phyloP scores from a whole-genome alignment of 2,329 filamentous ascomycete species.

The Lizonia empirigonia region DNA sequence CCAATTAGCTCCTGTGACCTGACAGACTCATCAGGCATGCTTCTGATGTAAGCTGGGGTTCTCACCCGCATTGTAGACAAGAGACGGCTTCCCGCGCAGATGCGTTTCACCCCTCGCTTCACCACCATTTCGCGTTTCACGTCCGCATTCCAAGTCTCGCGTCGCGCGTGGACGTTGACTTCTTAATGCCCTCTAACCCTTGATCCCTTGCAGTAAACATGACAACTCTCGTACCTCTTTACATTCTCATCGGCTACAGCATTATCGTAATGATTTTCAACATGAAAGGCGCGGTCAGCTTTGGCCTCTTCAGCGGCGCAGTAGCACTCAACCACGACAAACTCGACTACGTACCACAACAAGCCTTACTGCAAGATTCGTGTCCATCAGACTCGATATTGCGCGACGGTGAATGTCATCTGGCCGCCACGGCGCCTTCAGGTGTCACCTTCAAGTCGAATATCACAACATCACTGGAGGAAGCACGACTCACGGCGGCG shows the following conservation, averaged over 20 bases:
- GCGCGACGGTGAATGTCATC: constrained; percentile 33
- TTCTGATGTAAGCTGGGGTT: constrained; percentile 13
- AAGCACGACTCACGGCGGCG: constrained; percentile 29
- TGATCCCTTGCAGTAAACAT: constrained; percentile 5
- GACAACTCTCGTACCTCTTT: constrained; percentile 15
- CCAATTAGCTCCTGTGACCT: not conserved
- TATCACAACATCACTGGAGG: constrained; percentile 28
- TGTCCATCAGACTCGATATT: constrained; percentile 35
- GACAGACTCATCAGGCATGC: constrained; percentile 16
- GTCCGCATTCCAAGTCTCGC: not conserved
- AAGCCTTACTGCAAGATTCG: constrained; percentile 28
- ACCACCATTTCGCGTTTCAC: constrained; percentile 32
- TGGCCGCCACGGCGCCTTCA: constrained; percentile 7
- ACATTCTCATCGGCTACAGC: constrained; percentile 13
- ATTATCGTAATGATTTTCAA: constrained; percentile 14
- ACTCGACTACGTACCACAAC: constrained; percentile 26
- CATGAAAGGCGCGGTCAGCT: constrained; percentile 30
- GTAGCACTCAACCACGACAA: constrained; percentile 30
- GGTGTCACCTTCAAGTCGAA: constrained; percentile 28
- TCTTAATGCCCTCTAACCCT: not conserved
- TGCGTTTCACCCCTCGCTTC: constrained; percentile 33
- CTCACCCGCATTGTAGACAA: constrained; percentile 2
- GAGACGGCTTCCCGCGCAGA: constrained; percentile 18
- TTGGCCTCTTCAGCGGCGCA: constrained; percentile 31
- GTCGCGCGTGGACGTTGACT: not conserved